Evolutionary conservation across 805 yeast genomes (phyloP).

Genomic region (Torulaspora quercuum): DNA sequence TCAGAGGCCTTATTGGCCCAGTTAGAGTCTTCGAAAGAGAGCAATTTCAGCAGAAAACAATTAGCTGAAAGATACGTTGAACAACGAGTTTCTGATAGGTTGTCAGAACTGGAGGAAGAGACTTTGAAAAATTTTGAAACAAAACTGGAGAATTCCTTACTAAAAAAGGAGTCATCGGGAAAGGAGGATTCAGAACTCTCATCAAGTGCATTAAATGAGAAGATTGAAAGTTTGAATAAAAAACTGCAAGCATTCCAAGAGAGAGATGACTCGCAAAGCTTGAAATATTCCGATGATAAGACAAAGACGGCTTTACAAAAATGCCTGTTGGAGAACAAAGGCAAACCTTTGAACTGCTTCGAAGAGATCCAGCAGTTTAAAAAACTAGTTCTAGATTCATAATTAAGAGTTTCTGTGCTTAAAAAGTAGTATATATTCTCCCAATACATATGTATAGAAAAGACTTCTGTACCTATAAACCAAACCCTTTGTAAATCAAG

Average conservation of each 20-base stretch:
- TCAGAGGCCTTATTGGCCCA: slow-evolving; percentile 60
- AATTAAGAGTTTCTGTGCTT: slow-evolving; percentile 3
- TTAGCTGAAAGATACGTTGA: slow-evolving; percentile 63
- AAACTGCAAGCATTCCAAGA: slow-evolving; percentile 39
- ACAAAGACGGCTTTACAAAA: slow-evolving; percentile 46
- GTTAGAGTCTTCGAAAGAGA: slow-evolving; percentile 59
- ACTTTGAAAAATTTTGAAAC: slow-evolving; percentile 51
- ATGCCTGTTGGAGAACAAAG: slow-evolving; percentile 59
- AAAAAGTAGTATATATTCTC: slow-evolving; percentile 12
- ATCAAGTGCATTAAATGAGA: slow-evolving; percentile 39
- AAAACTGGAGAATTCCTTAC: slow-evolving; percentile 44
- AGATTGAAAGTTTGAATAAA: slow-evolving; percentile 40
- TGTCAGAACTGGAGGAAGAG: slow-evolving; percentile 51
- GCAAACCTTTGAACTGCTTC: slow-evolving; percentile 75
- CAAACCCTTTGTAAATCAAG: slow-evolving; percentile 78
- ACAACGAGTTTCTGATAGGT: slow-evolving; percentile 57
- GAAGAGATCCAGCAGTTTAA: slow-evolving; percentile 72
- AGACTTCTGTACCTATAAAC: slow-evolving; percentile 40
- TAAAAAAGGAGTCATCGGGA: slow-evolving; percentile 35
- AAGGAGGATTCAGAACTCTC: slow-evolving; percentile 22
- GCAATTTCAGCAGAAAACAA: slow-evolving; percentile 69
- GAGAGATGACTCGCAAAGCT: slow-evolving; percentile 27
- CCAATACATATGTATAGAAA: slow-evolving; percentile 1
- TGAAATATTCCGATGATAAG: slow-evolving; percentile 33
- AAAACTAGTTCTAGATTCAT: slow-evolving; percentile 42